A percentile compares a stretch with the other conserved stretches of the same genome.
These are phyloP conservation scores for Didymellaceae sp. DNA, from an alignment of 2,329 filamentous ascomycete species.

Conservation along the genomic window DNA sequence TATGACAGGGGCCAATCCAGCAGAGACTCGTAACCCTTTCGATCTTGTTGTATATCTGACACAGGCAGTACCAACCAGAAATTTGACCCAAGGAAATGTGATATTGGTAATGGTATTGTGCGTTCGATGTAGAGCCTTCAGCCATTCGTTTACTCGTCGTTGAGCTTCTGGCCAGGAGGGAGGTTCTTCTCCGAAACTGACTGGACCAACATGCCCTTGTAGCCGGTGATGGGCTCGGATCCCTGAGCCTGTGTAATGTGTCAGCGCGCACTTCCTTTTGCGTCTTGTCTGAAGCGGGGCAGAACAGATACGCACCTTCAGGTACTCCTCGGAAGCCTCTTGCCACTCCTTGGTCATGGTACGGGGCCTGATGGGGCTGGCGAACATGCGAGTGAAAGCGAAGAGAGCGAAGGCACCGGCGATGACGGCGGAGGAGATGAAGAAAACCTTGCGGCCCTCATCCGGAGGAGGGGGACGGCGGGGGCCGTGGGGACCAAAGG, in stretches of 20 bases:
- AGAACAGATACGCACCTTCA: constrained; percentile 71
- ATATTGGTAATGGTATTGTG: constrained; percentile 42
- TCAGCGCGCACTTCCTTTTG: constrained; percentile 19
- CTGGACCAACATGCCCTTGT: constrained; percentile 51
- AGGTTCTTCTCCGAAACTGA: constrained; percentile 46
- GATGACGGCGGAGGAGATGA: constrained; percentile 74
- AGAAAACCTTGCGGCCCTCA: constrained; percentile 79
- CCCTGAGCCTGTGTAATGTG: constrained; percentile 42
- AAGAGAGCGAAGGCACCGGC: constrained; percentile 74
- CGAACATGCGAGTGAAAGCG: constrained; percentile 72
- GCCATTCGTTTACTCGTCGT: constrained; percentile 40
- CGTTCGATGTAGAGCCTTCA: constrained; percentile 32
- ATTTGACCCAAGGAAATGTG: constrained; percentile 46
- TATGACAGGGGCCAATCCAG: constrained; percentile 42
- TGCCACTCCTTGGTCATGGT: constrained; percentile 99
- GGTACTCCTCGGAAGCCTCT: constrained; percentile 91
- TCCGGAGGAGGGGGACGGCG: constrained; percentile 83
- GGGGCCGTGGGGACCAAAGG: constrained; percentile 95
- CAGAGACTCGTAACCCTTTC: constrained; percentile 33
- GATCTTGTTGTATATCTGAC: constrained; percentile 40
- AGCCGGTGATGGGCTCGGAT: constrained; percentile 48
- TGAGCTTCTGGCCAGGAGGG: constrained; percentile 33
- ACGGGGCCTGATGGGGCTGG: constrained; percentile 67
- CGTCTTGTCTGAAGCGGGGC: not conserved
- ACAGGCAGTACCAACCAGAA: constrained; percentile 47